Conservation (phyloP, 139 green algal genomes). For the Eudorina sp. region DNA sequence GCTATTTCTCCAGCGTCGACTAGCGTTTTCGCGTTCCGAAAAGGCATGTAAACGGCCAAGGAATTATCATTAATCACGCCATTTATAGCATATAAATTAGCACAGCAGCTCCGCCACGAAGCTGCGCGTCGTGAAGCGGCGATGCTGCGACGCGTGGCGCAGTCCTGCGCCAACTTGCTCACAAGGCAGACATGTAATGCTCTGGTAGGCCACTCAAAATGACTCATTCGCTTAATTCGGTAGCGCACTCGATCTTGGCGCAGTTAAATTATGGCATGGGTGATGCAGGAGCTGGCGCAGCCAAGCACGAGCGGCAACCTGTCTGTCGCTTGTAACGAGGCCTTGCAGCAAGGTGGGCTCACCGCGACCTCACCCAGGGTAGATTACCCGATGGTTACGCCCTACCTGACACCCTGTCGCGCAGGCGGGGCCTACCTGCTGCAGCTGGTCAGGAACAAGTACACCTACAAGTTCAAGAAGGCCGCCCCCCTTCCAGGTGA, state of each 20-base stretch:
- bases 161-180: background rate
- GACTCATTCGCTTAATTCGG: background rate
- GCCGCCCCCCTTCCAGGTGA: constrained; percentile 35
- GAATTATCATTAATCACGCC: too few relatives aligned
- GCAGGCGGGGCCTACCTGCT: constrained; percentile 23
- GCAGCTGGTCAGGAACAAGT: constrained; percentile 39
- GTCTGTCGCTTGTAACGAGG: background rate
- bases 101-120: too few relatives aligned
- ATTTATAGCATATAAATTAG: too few relatives aligned
- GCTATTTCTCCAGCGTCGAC: too few relatives aligned
- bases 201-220: background rate
- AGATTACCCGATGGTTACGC: too few relatives aligned
- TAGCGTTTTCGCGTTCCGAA: too few relatives aligned
- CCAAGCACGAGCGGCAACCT: constrained; percentile 6
- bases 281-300: constrained; percentile 14
- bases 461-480: constrained; percentile 57
- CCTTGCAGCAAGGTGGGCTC: background rate
- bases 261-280: background rate
- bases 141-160: constrained; percentile 38
- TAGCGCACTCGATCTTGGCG: background rate
- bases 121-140: background rate
- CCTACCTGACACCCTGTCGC: background rate
- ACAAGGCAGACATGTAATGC: background rate
- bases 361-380: too few relatives aligned
- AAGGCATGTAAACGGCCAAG: too few relatives aligned